Conservation (phyloP, 768 basidiomycete species). For the Podaxis sp. region DNA sequence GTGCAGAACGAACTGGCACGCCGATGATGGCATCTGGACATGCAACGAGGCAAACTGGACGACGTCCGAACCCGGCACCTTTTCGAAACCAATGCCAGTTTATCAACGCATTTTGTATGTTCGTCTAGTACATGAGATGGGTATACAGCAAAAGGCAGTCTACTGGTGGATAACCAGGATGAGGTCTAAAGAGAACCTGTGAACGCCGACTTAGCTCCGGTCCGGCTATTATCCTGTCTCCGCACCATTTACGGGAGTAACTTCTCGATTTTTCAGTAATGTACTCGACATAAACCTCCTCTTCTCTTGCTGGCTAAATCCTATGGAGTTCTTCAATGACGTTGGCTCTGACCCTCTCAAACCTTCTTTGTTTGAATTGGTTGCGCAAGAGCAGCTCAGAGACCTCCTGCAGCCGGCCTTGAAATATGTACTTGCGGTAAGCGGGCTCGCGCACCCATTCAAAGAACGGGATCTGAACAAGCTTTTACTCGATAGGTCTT, state of each 20-base stretch:
- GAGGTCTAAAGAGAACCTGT: neutral
- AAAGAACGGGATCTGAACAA: neutral
- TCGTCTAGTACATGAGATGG: neutral
- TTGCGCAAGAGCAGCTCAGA: slow-evolving; percentile 91
- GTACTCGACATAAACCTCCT: neutral
- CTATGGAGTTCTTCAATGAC: slow-evolving; percentile 84
- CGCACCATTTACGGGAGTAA: neutral
- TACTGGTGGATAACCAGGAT: neutral
- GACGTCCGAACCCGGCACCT: neutral
- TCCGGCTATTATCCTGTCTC: slow-evolving; percentile 8
- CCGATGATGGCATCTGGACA: slow-evolving; percentile 1
- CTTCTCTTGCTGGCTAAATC: neutral
- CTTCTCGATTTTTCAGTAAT: neutral
- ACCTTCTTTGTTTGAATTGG: slow-evolving; percentile 86
- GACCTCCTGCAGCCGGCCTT: slow-evolving; percentile 92
- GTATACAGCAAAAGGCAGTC: neutral
- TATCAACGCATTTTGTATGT: too few relatives aligned
- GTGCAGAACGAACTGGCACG: neutral
- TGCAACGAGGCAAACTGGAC: slow-evolving; percentile 7
- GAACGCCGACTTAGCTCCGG: slow-evolving; percentile 14
- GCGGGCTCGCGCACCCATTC: neutral
- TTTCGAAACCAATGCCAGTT: neutral
- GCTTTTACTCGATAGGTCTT: slow-evolving; percentile 61
- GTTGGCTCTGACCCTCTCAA: slow-evolving; percentile 70
- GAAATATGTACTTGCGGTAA: slow-evolving; percentile 88